These are phyloP conservation scores for Euphorbia tirucalli DNA, from an alignment of 345 rosid genomes.

Conservation along the genomic window DNA sequence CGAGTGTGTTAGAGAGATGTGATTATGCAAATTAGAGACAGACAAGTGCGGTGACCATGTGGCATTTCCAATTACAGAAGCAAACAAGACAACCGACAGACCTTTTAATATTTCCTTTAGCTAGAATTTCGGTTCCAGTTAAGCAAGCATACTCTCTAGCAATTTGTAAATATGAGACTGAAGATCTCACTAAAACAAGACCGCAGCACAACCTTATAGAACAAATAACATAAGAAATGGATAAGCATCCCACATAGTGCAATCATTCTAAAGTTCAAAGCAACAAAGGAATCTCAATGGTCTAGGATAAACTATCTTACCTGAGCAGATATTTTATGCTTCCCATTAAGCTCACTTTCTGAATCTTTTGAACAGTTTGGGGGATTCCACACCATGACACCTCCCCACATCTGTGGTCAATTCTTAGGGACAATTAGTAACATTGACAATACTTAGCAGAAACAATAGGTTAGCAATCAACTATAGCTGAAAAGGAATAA, in stretches of 20 bases:
- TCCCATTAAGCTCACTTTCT: slow-evolving; percentile 34
- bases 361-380: slow-evolving; percentile 47
- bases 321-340: slow-evolving; percentile 53
- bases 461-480: background rate
- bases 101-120: background rate
- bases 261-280: background rate
- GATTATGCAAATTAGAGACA: too few relatives aligned
- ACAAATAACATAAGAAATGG: background rate
- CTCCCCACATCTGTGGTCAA: slow-evolving; percentile 89
- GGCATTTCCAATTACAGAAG: too few relatives aligned
- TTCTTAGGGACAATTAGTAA: slow-evolving; percentile 9
- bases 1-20: too few relatives aligned
- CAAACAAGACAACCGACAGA: background rate
- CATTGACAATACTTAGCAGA: slow-evolving; percentile 9
- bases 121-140: background rate
- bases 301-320: slow-evolving; percentile 30
- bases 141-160: slow-evolving; percentile 1
- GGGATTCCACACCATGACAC: slow-evolving; percentile 85
- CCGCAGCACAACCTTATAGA: background rate
- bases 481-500: slow-evolving; percentile 11
- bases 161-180: background rate
- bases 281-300: background rate
- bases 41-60: too few relatives aligned
- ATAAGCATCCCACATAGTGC: background rate
- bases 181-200: background rate